Evolutionary conservation across 2,329 filamentous ascomycete genomes (phyloP), one percentile per base, ranked within the genome.

Genomic region (Diaporthe nobilis): DNA sequence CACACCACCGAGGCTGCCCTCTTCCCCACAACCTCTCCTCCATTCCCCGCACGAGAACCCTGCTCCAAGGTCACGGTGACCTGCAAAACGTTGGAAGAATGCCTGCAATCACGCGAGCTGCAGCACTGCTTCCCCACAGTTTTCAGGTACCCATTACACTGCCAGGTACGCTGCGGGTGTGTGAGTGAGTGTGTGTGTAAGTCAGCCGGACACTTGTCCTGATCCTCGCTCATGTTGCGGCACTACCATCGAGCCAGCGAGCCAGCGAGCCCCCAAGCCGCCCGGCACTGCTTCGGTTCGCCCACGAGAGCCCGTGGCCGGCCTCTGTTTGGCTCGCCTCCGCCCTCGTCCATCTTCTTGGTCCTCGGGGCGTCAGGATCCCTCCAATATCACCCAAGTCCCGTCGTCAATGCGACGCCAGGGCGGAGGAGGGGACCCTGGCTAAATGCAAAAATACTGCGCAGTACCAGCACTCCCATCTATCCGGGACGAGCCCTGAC

Each of bases 371-470:
- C 44, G 55, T 60, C 68, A 25, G 67, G 17, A 71, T 39, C 58
- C 58, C 49, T 58, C 68, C 15, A 39, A 58, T 49, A 49, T 58
- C 42, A 63, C 47, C 58, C 53, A 47, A 55, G 51, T 47, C 60
- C 73, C 67, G 49, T 53, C 47, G n/a, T 67, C 39, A 67, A 65
- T 51, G 44, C 68, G 25, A 73, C 65, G 17, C 57, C 44, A 65
- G 58, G 25, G 42, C 47, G 22, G 44, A 61, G 63, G 71, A 34
- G 47, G 47, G 31, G 55, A 49, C 42, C 42, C 71, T 72, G 74
- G 63, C n/a, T 76, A 65, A 74, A 76, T 65, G 15, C 57, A 71
- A 73, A 55, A 70, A 44, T 34, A 65, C 25, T 65, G 39, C 60
- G 39, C 60, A 31, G 61, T 12, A 15, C 22, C 34, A 37, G 47